Evolutionary conservation across 176 grass and related monocot species (phyloP), one percentile per base, ranked within the genome.

Genomic region (Avena insularis): DNA sequence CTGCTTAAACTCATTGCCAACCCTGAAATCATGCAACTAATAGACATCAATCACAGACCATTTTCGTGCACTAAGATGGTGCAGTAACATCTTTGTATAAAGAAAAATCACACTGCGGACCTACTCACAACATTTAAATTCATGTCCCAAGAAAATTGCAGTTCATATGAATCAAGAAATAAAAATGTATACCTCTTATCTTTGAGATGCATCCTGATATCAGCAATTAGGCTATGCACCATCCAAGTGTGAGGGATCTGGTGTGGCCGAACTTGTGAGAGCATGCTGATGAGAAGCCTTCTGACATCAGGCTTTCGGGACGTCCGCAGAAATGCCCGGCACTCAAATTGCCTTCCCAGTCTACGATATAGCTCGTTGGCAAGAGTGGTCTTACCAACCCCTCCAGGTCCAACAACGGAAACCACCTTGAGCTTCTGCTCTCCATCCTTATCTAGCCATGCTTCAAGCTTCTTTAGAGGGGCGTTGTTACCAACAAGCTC

Each of bases 131-230:
- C 1, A 25, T 49, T 8, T 71, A 46, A 12, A 73, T 11, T 21
- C 9, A 45, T 13, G 20, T 47, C 19, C 33, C 0, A 4, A 65
- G 9, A 13, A 5, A 72, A 12, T 12, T 73, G 71, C 11, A 48
- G 14, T 49, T 23, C 70, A 12, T 3, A 75, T 75, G 0, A 31
- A 51, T 75, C 6, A 53, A 25, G 2, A 75, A 12, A 29, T 14
- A 51, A 66, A 66, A 12, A 5, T n/a, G 49, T 16, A 43, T 27
- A 88, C 86, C 86, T 88, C 80, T 69, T 83, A 50, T 88, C 17
- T 77, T 88, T 49, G 11, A 83, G 50, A 78, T 88, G 86, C 17
- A 21, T 88, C 71, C 17, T 83, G 10, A 88, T 83, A 4, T 25
- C 56, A 4, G 79, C 46, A 83, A 88, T 83, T 33, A 88, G 50